Evolutionary conservation across 2,329 filamentous ascomycete genomes (phyloP).

Genomic region (Nemania diffusa): DNA sequence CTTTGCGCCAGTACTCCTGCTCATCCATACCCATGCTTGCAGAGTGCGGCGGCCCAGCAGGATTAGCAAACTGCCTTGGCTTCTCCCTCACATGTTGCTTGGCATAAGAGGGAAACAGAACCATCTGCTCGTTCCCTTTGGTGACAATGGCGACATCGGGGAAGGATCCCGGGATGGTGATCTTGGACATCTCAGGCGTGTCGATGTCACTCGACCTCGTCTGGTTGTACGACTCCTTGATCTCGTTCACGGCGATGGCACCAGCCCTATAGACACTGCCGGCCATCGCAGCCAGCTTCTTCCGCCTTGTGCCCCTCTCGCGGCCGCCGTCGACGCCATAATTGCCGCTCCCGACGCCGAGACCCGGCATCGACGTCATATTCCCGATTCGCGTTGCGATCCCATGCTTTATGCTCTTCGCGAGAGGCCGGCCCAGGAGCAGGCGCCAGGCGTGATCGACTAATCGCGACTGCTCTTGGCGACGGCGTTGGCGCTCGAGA

Average conservation of each 20-base stretch:
- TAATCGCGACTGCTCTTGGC: slow-evolving; percentile 59
- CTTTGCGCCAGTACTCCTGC: slow-evolving; percentile 78
- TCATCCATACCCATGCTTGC: slow-evolving; percentile 63
- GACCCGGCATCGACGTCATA: slow-evolving; percentile 50
- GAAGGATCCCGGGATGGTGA: slow-evolving; percentile 78
- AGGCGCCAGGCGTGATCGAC: slow-evolving; percentile 60
- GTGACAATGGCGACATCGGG: slow-evolving; percentile 84
- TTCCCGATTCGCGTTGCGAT: slow-evolving; percentile 40
- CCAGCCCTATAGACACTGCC: slow-evolving; percentile 67
- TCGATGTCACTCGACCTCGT: slow-evolving; percentile 56
- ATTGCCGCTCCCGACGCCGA: slow-evolving; percentile 50
- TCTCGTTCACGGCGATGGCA: slow-evolving; percentile 66
- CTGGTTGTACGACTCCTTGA: slow-evolving; percentile 68
- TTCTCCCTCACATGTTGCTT: slow-evolving; percentile 71
- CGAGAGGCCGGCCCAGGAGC: slow-evolving; percentile 54
- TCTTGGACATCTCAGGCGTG: slow-evolving; percentile 48
- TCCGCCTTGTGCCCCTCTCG: slow-evolving; percentile 78
- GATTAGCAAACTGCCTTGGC: slow-evolving; percentile 45
- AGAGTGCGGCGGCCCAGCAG: slow-evolving; percentile 53
- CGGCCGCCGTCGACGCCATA: slow-evolving; percentile 53
- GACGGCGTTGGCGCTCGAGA: slow-evolving; percentile 69
- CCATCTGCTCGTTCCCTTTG: slow-evolving; percentile 88
- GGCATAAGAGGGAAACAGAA: slow-evolving; percentile 94
- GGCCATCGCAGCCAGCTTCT: slow-evolving; percentile 76
- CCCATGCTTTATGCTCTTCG: slow-evolving; percentile 51